phyloP scores from a whole-genome alignment of 495 filamentous ascomycete species.

The Neurospora sp. region DNA sequence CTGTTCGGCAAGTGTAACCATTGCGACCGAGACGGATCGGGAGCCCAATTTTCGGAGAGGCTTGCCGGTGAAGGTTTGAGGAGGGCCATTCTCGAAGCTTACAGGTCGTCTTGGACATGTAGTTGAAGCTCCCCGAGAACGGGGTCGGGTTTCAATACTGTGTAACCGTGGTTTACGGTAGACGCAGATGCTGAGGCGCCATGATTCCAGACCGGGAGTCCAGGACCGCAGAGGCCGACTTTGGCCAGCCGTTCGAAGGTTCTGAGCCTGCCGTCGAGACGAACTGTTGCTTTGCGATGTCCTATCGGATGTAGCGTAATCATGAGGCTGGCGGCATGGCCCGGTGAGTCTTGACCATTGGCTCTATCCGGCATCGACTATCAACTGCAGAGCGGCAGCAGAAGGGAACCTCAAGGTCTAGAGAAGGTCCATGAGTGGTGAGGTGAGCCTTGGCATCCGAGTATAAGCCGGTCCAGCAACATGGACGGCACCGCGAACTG shows the following conservation, averaged over 20 bases:
- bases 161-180: neutral
- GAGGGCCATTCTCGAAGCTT: neutral
- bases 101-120: neutral
- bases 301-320: conserved; percentile 23
- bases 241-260: neutral
- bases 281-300: neutral
- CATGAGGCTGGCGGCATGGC: conserved; percentile 24
- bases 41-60: neutral
- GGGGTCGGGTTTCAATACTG: neutral
- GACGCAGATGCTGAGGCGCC: neutral
- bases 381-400: conserved; percentile 1
- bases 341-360: conserved; percentile 17
- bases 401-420: neutral
- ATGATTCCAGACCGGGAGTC: neutral
- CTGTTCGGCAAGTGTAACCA: neutral
- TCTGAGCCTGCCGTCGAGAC: neutral
- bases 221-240: neutral
- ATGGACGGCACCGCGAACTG: neutral
- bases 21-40: neutral
- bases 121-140: neutral
- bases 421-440: neutral
- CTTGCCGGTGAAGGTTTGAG: neutral
- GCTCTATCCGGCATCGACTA: conserved; percentile 4
- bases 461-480: neutral
- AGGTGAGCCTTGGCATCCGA: neutral